Evolutionary conservation across 176 grass and related monocot species (phyloP).

Genomic region (Eleusine indica): DNA sequence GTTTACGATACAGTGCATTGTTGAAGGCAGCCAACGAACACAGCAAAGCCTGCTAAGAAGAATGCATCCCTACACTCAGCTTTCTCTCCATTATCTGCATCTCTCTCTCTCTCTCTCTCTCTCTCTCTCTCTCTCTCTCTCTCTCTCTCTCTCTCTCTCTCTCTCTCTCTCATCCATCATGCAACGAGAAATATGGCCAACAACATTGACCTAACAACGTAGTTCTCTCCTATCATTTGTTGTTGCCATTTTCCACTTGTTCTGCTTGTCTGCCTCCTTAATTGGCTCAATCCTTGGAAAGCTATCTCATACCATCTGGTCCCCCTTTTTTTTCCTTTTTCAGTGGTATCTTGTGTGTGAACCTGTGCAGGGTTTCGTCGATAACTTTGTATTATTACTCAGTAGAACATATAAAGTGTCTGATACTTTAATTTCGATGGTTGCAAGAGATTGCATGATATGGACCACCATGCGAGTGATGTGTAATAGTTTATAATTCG

Average conservation of each 20-base stretch:
- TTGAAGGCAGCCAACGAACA: conserved; percentile 8
- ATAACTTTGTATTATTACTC: conserved; percentile 8
- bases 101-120: neutral
- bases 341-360: neutral
- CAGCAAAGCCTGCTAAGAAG: conserved; percentile 2
- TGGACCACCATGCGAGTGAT: neutral
- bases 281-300: conserved; percentile 17
- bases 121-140: conserved; percentile 10
- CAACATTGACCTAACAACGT: neutral
- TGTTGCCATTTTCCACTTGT: conserved; percentile 7
- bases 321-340: neutral
- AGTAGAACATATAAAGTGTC: neutral
- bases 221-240: conserved; percentile 6
- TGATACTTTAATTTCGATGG: conserved; percentile 1
- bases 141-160: neutral
- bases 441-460: conserved; percentile 7
- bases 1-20: conserved; percentile 11
- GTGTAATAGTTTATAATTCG: neutral
- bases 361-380: neutral
- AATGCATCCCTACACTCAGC: conserved; percentile 25
- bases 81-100: neutral
- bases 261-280: conserved; percentile 2
- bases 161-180: conserved; percentile 33
- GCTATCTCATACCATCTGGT: neutral
- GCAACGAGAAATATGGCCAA: neutral